Conservation (phyloP, 257 asterid genomes). For the Jaltomata sinuosa region DNA sequence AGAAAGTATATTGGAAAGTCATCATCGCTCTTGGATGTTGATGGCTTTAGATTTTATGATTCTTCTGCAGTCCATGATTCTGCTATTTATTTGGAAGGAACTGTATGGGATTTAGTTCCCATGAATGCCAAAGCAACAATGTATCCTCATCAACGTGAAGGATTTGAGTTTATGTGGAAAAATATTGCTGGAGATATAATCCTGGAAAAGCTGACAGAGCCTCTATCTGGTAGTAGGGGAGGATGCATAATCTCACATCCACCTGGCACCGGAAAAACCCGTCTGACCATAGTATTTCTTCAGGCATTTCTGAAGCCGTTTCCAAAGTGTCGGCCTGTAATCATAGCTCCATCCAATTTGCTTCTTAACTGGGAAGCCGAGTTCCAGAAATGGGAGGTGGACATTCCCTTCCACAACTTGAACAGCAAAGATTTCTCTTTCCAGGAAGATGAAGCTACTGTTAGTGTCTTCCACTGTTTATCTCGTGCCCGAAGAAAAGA, state of each 20-base stretch:
- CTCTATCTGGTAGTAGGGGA: conserved; percentile 22
- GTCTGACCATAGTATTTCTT: conserved; percentile 54
- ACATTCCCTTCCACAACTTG: conserved; percentile 48
- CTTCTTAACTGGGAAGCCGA: conserved; percentile 66
- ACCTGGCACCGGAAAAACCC: conserved; percentile 82
- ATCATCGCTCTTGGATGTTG: not conserved
- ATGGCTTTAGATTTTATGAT: conserved; percentile 6
- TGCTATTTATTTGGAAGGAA: conserved; percentile 11
- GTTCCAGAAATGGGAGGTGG: conserved; percentile 44
- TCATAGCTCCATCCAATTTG: conserved; percentile 73
- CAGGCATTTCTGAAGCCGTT: conserved; percentile 45
- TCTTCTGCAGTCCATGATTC: conserved; percentile 1
- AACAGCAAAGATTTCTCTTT: conserved; percentile 27
- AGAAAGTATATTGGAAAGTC: conserved; percentile 1
- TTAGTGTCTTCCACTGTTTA: not conserved
- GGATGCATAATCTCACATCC: conserved; percentile 87
- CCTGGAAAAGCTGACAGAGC: conserved; percentile 25
- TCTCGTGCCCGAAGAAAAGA: not conserved
- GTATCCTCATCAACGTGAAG: conserved; percentile 62
- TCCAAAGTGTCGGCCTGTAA: conserved; percentile 48
- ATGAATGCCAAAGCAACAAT: conserved; percentile 15
- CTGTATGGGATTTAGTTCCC: conserved; percentile 53
- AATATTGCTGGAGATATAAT: conserved; percentile 52
- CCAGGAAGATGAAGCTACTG: conserved; percentile 17
- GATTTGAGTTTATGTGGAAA: conserved; percentile 60